These are phyloP conservation scores for Turnera subulata DNA, from an alignment of 345 rosid genomes.

Conservation along the genomic window DNA sequence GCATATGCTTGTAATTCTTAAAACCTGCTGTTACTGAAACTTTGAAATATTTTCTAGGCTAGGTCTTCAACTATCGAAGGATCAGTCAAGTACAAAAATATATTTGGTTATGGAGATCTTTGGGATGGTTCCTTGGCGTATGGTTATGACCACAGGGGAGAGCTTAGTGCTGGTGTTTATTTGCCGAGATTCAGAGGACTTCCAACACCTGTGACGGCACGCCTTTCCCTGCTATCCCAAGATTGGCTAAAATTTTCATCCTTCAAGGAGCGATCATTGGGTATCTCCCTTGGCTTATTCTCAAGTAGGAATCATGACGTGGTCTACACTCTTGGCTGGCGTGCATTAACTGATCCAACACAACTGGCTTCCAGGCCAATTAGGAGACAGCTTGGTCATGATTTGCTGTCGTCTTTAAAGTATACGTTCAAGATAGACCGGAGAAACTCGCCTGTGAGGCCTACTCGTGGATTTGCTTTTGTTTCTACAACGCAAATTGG, in stretches of 20 bases:
- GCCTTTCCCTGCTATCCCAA: constrained; percentile 71
- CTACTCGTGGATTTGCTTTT: constrained; percentile 78
- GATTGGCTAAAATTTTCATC: constrained; percentile 87
- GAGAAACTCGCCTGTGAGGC: constrained; percentile 77
- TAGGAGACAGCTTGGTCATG: constrained; percentile 91
- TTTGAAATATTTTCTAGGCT: constrained; percentile 50
- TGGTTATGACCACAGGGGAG: constrained; percentile 78
- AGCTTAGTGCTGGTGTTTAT: constrained; percentile 72
- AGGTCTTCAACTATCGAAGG: constrained; percentile 83
- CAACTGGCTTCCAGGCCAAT: constrained; percentile 52
- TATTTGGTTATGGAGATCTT: constrained; percentile 85
- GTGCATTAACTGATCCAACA: constrained; percentile 73
- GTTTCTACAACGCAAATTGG: constrained; percentile 68
- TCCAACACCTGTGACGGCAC: constrained; percentile 54
- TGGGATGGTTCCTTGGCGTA: constrained; percentile 85
- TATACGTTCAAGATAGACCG: constrained; percentile 66
- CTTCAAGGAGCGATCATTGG: constrained; percentile 71
- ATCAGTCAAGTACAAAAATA: constrained; percentile 68
- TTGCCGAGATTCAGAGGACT: constrained; percentile 67
- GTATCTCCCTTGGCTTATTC: constrained; percentile 78
- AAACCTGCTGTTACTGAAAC: constrained; percentile 8
- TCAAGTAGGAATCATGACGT: constrained; percentile 68
- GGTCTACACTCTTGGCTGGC: constrained; percentile 71
- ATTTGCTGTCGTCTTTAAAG: constrained; percentile 70
- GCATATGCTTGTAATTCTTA: neutral